Evolutionary conservation across 75 land plant species (phyloP).

Genomic region (Sequoia sempervirens): DNA sequence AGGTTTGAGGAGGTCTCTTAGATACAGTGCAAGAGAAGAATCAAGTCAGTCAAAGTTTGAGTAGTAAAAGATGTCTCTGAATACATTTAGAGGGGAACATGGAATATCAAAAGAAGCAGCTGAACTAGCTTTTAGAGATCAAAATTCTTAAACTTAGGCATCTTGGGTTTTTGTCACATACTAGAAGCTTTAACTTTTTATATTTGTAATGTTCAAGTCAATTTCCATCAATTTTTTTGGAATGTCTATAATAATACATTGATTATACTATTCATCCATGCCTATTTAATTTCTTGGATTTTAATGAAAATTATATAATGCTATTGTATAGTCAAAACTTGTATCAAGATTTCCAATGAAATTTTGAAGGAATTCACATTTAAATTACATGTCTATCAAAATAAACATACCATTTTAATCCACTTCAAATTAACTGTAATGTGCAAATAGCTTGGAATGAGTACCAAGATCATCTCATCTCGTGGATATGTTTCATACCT

Average conservation of each 20-base stretch:
- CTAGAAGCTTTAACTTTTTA: neutral
- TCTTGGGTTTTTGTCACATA: neutral
- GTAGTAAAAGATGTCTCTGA: neutral
- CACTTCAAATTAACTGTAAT: too few species aligned
- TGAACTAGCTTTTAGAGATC: neutral
- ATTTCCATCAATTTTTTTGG: neutral
- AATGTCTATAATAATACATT: neutral
- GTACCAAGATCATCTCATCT: neutral
- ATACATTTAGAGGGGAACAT: neutral
- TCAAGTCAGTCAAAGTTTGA: neutral
- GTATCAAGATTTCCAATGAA: neutral
- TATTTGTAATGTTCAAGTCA: neutral
- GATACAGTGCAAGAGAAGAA: neutral
- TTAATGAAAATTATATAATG: neutral
- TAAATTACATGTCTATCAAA: too few species aligned
- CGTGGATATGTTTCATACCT: conserved; percentile 22
- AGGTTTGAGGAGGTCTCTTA: neutral
- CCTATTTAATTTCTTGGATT: neutral
- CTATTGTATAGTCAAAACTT: neutral
- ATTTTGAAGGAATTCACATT: too few species aligned
- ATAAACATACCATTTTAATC: neutral
- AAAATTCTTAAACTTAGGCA: neutral
- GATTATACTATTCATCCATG: neutral
- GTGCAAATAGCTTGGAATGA: neutral
- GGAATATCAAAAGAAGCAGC: neutral